phyloP scores from a whole-genome alignment of 2,329 filamentous ascomycete genomes.

The Sarocladiaceae sp. region DNA sequence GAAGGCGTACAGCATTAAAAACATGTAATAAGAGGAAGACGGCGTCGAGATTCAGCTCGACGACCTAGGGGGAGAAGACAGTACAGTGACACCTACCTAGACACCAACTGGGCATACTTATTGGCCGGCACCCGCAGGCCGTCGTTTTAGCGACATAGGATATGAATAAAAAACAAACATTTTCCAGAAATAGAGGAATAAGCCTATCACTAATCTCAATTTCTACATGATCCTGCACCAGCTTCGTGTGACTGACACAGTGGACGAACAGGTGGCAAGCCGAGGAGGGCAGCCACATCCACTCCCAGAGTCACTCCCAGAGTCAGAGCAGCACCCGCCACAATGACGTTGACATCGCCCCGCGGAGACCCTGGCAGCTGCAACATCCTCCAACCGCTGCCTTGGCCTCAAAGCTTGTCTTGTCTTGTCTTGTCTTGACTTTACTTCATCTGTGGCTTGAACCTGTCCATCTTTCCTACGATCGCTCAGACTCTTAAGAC shows the following conservation, averaged over 20 bases:
- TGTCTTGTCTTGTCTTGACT: neutral
- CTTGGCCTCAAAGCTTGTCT: neutral
- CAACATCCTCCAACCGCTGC: neutral
- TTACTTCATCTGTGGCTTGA: neutral
- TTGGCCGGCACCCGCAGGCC: too few species aligned
- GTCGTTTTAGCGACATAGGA: too few species aligned
- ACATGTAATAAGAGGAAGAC: too few species aligned
- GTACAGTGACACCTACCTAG: too few species aligned
- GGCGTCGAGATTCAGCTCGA: too few species aligned
- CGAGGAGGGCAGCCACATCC: slow-evolving; percentile 19
- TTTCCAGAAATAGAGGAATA: too few species aligned
- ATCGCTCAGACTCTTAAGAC: neutral
- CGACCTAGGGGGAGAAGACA: too few species aligned
- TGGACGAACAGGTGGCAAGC: slow-evolving; percentile 4
- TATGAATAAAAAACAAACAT: too few species aligned
- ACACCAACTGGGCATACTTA: too few species aligned
- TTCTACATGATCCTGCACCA: too few species aligned
- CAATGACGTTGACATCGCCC: slow-evolving; percentile 34
- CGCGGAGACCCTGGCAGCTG: slow-evolving; percentile 12
- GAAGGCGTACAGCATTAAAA: slow-evolving; percentile 17
- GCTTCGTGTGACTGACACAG: too few species aligned
- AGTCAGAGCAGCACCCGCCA: slow-evolving; percentile 24
- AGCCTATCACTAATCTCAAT: too few species aligned
- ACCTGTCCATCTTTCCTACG: neutral
- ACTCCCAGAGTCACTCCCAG: neutral